phyloP scores from a whole-genome alignment of 2,329 filamentous ascomycete genomes.

The Aspergillus sergii region DNA sequence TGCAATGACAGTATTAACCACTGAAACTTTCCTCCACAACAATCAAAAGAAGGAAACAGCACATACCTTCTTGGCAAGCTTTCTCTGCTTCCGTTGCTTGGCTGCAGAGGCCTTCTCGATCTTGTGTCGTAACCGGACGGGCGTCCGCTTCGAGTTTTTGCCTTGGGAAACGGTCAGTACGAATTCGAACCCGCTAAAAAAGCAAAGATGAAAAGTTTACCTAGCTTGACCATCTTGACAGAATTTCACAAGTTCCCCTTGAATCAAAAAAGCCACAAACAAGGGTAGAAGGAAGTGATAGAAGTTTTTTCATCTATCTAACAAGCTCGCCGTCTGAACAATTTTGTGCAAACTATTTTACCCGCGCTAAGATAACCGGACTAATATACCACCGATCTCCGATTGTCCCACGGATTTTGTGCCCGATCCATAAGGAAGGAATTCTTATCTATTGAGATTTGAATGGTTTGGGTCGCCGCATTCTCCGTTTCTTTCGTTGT shows the following conservation, averaged over 20 bases:
- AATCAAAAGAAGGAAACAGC: not conserved
- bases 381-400: conserved; percentile 37
- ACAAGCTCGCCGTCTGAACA: conserved; percentile 23
- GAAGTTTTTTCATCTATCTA: conserved; percentile 14
- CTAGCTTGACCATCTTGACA: conserved; percentile 45
- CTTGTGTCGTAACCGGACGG: conserved; percentile 89
- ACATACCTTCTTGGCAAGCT: conserved; percentile 77
- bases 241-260: conserved; percentile 6
- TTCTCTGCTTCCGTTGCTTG: conserved; percentile 88
- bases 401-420: conserved; percentile 12
- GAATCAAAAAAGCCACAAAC: conserved; percentile 16
- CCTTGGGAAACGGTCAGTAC: conserved; percentile 56
- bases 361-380: conserved; percentile 40
- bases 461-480: not conserved
- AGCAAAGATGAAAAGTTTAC: conserved; percentile 22
- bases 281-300: conserved; percentile 17
- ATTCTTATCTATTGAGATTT: not conserved
- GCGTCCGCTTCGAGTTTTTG: conserved; percentile 89
- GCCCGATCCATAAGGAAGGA: not conserved
- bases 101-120: conserved; percentile 89
- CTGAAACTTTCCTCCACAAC: not conserved
- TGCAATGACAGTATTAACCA: conserved; percentile 32
- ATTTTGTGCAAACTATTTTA: conserved; percentile 35
- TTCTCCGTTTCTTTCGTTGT: not conserved
- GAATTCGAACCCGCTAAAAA: not conserved